Percentiles rank a stretch among this genome's conserved stretches.
phyloP scores from a whole-genome alignment of 1,284 basidiomycete genomes.

The Tremellales sp. region DNA sequence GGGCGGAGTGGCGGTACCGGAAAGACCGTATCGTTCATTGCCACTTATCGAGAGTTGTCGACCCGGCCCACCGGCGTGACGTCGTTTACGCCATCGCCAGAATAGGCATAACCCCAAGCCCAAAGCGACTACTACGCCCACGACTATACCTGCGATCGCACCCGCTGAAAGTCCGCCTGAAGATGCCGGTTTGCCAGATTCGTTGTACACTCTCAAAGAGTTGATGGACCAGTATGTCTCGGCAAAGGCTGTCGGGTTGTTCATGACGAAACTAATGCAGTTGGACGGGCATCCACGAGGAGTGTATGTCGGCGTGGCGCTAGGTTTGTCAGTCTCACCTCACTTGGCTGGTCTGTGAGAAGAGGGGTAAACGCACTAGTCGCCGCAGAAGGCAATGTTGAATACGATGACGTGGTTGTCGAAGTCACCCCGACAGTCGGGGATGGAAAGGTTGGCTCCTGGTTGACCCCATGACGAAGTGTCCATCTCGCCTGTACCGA shows the following conservation, averaged over 20 bases:
- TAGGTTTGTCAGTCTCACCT: conserved; percentile 7
- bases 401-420: conserved; percentile 44
- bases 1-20: not conserved
- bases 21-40: not conserved
- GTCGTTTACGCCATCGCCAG: conserved; percentile 10
- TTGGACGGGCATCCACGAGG: conserved; percentile 31
- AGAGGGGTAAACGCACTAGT: conserved; percentile 26
- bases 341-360: not conserved
- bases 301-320: conserved; percentile 29
- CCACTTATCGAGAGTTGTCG: not conserved
- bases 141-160: conserved; percentile 31
- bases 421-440: conserved; percentile 33
- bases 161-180: conserved; percentile 15
- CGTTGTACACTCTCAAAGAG: conserved; percentile 56
- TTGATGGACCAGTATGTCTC: conserved; percentile 65
- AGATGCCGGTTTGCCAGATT: conserved; percentile 21
- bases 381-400: conserved; percentile 46
- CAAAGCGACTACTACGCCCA: conserved; percentile 18
- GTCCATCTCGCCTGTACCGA: conserved; percentile 22
- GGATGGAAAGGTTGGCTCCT: conserved; percentile 36
- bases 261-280: conserved; percentile 50
- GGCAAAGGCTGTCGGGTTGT: conserved; percentile 55
- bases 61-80: conserved; percentile 9
- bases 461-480: conserved; percentile 31
- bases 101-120: conserved; percentile 11